These are phyloP conservation scores for Coemansia sp. DNA, from an alignment of 192 early-diverging fungal genomes.

Conservation along the genomic window DNA sequence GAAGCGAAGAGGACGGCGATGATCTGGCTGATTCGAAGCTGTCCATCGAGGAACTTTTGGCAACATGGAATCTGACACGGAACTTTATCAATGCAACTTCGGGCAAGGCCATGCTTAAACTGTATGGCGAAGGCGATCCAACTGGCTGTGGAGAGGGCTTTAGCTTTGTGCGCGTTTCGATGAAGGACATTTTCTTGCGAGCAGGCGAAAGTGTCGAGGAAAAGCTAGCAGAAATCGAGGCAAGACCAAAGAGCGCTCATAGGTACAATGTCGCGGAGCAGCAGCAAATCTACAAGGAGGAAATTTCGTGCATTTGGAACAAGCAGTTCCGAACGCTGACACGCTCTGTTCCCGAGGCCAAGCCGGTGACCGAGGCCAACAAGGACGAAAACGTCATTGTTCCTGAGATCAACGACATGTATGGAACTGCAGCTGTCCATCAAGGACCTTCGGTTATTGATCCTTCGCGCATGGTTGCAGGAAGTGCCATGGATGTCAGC, in stretches of 20 bases:
- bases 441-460: constrained; percentile 17
- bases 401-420: constrained; percentile 49
- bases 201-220: constrained; percentile 83
- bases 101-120: constrained; percentile 93
- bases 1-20: constrained; percentile 66
- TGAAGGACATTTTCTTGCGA: constrained; percentile 96
- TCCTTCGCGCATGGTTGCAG: constrained; percentile 21
- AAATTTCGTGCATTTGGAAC: constrained; percentile 93
- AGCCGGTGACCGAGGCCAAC: constrained; percentile 26
- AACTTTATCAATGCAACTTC: constrained; percentile 94
- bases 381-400: constrained; percentile 46
- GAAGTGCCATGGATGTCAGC: constrained; percentile 44
- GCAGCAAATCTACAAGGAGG: constrained; percentile 90
- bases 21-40: constrained; percentile 65
- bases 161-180: constrained; percentile 94
- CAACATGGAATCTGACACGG: constrained; percentile 91
- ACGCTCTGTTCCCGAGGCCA: constrained; percentile 51
- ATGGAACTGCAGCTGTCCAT: constrained; percentile 38
- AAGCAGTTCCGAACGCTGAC: constrained; percentile 73
- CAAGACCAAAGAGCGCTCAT: constrained; percentile 77
- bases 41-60: constrained; percentile 90
- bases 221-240: constrained; percentile 79
- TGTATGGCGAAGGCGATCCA: constrained; percentile 96
- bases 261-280: constrained; percentile 90
- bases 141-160: constrained; percentile 94